Percentiles rank a stretch among this genome's conserved stretches.
phyloP scores from a whole-genome alignment of 2,329 filamentous ascomycete genomes.

The Dryadomyces quercus-mongolicae region DNA sequence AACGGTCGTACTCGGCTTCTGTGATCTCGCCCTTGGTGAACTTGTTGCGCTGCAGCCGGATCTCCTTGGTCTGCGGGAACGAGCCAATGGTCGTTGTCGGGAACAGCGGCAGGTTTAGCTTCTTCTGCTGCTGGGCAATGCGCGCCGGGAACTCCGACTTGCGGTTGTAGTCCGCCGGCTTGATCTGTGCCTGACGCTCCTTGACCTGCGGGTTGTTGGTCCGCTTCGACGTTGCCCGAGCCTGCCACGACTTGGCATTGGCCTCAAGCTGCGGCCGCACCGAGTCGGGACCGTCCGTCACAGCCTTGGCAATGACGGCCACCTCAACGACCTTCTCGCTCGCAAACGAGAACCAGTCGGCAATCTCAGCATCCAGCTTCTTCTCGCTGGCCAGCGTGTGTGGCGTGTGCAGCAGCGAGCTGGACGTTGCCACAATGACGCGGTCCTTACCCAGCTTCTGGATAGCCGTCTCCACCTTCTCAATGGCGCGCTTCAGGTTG shows the following conservation, averaged over 20 bases:
- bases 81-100: constrained; percentile 98
- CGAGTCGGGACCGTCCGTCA: constrained; percentile 79
- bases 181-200: constrained; percentile 86
- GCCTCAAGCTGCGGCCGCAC: constrained; percentile 86
- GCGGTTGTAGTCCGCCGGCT: constrained; percentile 76
- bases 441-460: constrained; percentile 95
- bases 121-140: constrained; percentile 79
- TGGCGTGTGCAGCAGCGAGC: constrained; percentile 94
- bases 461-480: constrained; percentile 76
- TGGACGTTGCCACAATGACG: constrained; percentile 92
- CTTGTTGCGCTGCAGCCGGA: constrained; percentile 92
- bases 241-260: constrained; percentile 88
- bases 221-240: constrained; percentile 80
- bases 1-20: constrained; percentile 85
- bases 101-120: constrained; percentile 91
- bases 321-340: constrained; percentile 89
- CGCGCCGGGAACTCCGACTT: constrained; percentile 77
- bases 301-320: constrained; percentile 88
- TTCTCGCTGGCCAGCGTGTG: constrained; percentile 98
- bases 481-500: constrained; percentile 93
- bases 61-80: constrained; percentile 99
- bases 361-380: constrained; percentile 87
- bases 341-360: constrained; percentile 98
- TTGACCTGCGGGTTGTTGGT: constrained; percentile 98
- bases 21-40: constrained; percentile 98